A percentile compares a stretch with the other conserved stretches of the same genome.
Evolutionary conservation across 495 filamentous ascomycete species (phyloP).

Genomic region (Talaromyces liani): DNA sequence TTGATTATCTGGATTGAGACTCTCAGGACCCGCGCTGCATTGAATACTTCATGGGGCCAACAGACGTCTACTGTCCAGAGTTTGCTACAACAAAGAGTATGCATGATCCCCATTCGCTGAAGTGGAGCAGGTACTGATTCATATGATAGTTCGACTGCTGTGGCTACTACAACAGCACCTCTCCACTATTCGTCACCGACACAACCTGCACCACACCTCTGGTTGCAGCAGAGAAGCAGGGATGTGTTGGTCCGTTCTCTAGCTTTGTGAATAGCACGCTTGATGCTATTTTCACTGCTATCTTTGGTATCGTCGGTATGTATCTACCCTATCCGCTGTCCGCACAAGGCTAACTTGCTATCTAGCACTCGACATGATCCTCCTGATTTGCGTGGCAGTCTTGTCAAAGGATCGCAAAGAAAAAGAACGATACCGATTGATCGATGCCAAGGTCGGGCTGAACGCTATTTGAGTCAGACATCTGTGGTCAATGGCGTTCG

Average conservation of each 20-base stretch:
- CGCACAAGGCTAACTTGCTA: background rate
- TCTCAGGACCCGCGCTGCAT: conserved; percentile 50
- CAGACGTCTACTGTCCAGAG: conserved; percentile 46
- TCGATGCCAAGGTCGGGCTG: conserved; percentile 61
- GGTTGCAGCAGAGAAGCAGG: conserved; percentile 55
- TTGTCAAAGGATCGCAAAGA: conserved; percentile 67
- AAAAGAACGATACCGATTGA: conserved; percentile 58
- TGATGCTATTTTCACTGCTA: conserved; percentile 64
- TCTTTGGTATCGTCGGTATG: conserved; percentile 64
- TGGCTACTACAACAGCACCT: conserved; percentile 60
- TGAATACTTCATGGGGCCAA: conserved; percentile 46
- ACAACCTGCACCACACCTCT: conserved; percentile 51
- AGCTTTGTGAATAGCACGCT: conserved; percentile 59
- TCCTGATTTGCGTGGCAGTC: conserved; percentile 60
- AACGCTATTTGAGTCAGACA: conserved; percentile 21
- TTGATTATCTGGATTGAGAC: conserved; percentile 64
- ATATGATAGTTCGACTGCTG: conserved; percentile 60
- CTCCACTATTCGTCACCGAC: conserved; percentile 56
- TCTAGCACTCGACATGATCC: conserved; percentile 48
- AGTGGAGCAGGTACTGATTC: no score
- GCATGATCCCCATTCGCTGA: no score
- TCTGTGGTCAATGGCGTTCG: background rate
- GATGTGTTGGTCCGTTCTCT: conserved; percentile 56
- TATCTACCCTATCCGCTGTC: conserved; percentile 3
- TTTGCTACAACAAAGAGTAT: conserved; percentile 57